Base-by-base conservation (phyloP, 192 early-diverging fungal genomes). In the Phlyctochytrium planicorne region DNA sequence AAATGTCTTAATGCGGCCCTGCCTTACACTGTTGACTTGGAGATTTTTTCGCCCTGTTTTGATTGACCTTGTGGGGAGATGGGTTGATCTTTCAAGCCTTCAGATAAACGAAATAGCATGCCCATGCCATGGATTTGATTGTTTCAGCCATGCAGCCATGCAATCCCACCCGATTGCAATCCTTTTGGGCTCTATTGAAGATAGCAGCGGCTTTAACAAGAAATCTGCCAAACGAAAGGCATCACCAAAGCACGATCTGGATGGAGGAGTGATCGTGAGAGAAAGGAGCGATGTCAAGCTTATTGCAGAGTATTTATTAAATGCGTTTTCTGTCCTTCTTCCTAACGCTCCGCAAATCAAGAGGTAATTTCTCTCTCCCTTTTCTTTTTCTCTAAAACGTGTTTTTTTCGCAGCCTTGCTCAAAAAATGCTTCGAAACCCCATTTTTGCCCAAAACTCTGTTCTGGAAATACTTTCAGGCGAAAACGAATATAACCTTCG, bases 41-140 rank as follows among this genome's bases (percentile, higher is more conserved):
- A 66, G 73, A n/a, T 67, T 81, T 6, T 89, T 88, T 68, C 75
- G 94, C 23, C 90, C 93, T 1, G 69, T 97, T 16, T 78, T 92
- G 4, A 80, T 94, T 27, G 94, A 97, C 62, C 79, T 97, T 31
- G 82, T 85, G 0, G 89, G 89, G 17, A 86, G 94, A 52, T 93
- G 91, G 92, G 57, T 67, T 2, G 24, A 52, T 1, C 52, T 74
- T 0, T 33, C 36, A 30, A 25, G 31, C 30, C 53, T 6, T 33
- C 20, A 24, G 2, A 6, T 17, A n/a, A 29, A 4, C 24, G 50
- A 20, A 66, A 17, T 68, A 10, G 12, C 33, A 6, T 59, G 14
- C 29, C 57, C 50, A n/a, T 32, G 52, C 29, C 30, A 31, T 62
- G 30, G 33, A 52, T 17, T 32, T 17, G 10, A 10, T 2, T 27